Percentiles rank a stretch among this genome's conserved stretches.
phyloP scores from a whole-genome alignment of 2,329 filamentous ascomycete genomes.

The Huntiella moniliformis region DNA sequence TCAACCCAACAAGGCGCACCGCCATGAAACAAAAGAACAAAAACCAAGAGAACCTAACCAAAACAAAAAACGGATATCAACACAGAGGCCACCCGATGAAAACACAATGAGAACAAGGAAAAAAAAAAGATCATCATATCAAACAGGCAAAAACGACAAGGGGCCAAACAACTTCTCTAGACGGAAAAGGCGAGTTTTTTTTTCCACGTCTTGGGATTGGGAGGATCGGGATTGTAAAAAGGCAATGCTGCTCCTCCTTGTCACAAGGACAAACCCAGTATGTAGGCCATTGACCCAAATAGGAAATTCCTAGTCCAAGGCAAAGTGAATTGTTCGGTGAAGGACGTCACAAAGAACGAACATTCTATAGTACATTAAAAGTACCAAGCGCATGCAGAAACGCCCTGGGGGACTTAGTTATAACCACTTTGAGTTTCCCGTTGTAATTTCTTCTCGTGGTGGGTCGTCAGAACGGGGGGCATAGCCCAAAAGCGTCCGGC shows the following conservation, averaged over 20 bases:
- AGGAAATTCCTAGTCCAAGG: neutral
- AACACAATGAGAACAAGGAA: neutral
- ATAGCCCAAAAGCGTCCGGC: neutral
- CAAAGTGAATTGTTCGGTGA: no score
- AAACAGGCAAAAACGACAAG: neutral
- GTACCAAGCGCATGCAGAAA: no score
- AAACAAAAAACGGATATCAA: neutral
- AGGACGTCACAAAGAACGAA: no score
- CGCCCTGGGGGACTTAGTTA: no score
- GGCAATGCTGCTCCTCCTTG: no score
- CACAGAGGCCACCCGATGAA: neutral
- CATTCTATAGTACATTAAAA: no score
- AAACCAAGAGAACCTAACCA: neutral
- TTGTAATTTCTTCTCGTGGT: constrained; percentile 2
- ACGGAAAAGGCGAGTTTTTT: no score
- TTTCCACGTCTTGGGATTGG: no score
- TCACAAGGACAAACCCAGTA: no score
- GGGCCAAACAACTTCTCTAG: no score
- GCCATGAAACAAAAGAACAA: neutral
- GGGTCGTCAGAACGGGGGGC: constrained; percentile 3
- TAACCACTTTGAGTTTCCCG: neutral
- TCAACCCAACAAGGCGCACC: neutral
- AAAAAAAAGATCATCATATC: neutral
- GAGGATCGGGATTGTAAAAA: no score
- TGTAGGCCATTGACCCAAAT: neutral